Percentiles rank a stretch among this genome's conserved stretches.
phyloP scores from a whole-genome alignment of 768 basidiomycete species.

The Pholiota molesta region DNA sequence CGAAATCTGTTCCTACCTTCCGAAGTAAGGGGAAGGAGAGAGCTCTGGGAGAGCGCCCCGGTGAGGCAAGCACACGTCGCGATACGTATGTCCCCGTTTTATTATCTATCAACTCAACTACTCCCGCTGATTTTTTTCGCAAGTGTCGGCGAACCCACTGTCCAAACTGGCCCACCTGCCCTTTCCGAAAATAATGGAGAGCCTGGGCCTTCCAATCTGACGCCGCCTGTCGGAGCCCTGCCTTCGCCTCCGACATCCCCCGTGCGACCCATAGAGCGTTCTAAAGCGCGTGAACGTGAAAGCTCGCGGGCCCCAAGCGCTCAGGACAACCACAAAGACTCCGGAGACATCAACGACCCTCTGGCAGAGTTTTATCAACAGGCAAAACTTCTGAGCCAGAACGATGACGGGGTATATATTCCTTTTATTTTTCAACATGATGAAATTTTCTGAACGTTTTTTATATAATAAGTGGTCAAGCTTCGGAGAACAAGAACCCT shows the following conservation, averaged over 20 bases:
- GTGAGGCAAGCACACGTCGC: slow-evolving; percentile 4
- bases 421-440: not conserved
- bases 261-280: not conserved
- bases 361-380: slow-evolving; percentile 65
- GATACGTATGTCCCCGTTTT: slow-evolving; percentile 5
- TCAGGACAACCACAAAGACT: not conserved
- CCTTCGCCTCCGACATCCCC: slow-evolving; percentile 21
- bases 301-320: not conserved
- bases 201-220: not conserved
- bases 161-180: not conserved
- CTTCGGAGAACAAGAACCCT: slow-evolving; percentile 30
- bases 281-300: slow-evolving; percentile 3
- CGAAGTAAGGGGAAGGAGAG: slow-evolving; percentile 32
- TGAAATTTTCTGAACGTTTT: not conserved
- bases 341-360: slow-evolving; percentile 45
- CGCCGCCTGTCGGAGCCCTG: slow-evolving; percentile 7
- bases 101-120: not conserved
- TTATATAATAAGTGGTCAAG: slow-evolving; percentile 33
- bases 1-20: slow-evolving; percentile 10
- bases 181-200: not conserved
- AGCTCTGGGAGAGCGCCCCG: slow-evolving; percentile 1
- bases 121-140: not conserved
- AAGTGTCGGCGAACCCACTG: not conserved
- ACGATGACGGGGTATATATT: slow-evolving; percentile 42
- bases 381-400: slow-evolving; percentile 43